Percentiles rank a stretch among this genome's conserved stretches.
Conservation (phyloP, 2,329 filamentous ascomycete genomes). For the Xylogone sp. region DNA sequence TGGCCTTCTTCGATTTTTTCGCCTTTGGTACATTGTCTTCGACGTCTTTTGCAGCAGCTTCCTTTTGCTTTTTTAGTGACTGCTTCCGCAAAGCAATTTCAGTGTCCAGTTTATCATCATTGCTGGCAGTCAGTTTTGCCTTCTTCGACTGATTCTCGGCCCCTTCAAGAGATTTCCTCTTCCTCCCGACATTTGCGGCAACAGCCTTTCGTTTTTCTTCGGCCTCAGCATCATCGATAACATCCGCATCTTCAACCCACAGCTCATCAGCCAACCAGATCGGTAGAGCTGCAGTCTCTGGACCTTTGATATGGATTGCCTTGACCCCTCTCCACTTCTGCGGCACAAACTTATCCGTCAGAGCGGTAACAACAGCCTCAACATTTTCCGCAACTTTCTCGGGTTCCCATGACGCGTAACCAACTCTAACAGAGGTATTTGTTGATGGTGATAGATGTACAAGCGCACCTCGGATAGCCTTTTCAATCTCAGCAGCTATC, state of each 20-base stretch:
- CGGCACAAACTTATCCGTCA: slow-evolving; percentile 77
- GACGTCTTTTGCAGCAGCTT: slow-evolving; percentile 22
- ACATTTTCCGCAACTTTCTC: slow-evolving; percentile 80
- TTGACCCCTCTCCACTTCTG: slow-evolving; percentile 86
- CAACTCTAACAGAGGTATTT: slow-evolving; percentile 78
- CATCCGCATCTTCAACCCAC: slow-evolving; percentile 75
- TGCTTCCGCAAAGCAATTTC: slow-evolving; percentile 31
- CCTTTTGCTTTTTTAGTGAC: slow-evolving; percentile 32
- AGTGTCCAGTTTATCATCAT: slow-evolving; percentile 29
- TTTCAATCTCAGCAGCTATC: slow-evolving; percentile 77
- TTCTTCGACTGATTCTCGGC: slow-evolving; percentile 33
- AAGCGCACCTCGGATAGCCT: slow-evolving; percentile 71
- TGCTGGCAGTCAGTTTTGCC: slow-evolving; percentile 23
- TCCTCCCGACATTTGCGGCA: slow-evolving; percentile 55
- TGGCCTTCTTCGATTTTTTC: slow-evolving; percentile 11
- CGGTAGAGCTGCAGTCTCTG: slow-evolving; percentile 83
- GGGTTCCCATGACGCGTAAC: slow-evolving; percentile 68
- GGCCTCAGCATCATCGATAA: slow-evolving; percentile 55
- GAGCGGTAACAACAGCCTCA: slow-evolving; percentile 60
- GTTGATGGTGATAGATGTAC: slow-evolving; percentile 76
- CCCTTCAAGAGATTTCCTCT: slow-evolving; percentile 35
- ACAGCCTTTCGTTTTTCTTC: slow-evolving; percentile 35
- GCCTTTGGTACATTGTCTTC: slow-evolving; percentile 20
- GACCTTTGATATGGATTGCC: slow-evolving; percentile 85
- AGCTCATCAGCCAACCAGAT: slow-evolving; percentile 92